Evolutionary conservation across 2,329 filamentous ascomycete genomes (phyloP), one percentile per base, ranked within the genome.

Genomic region (Seiridium cupressi): DNA sequence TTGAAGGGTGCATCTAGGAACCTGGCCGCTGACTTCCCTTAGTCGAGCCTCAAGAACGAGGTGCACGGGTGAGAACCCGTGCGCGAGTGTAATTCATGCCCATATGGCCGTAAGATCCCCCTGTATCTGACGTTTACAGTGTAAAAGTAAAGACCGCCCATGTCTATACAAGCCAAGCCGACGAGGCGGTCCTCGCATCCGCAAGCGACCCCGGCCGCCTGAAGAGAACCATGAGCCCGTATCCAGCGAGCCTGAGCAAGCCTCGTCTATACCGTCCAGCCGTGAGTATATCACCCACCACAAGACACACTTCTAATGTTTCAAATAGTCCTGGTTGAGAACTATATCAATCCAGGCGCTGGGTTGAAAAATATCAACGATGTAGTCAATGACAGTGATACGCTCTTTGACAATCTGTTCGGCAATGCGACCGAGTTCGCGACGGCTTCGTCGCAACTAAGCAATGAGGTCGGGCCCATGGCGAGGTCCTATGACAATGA

Each of bases 311-410:
- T 46, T 55, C 35, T 40, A 26, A 55, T 11, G n/a, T 11, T 5
- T 26, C 4, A 38, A 5, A 26, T 70, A 44, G 68, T 76, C 34
- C 66, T 72, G 3, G 60, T 79, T 44, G 71, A 76, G 58, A 73
- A 73, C 35, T 79, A 77, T 59, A 78, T 79, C 63, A 77, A 77
- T 8, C 79, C 80, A 2, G 79, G 81, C 2, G 80, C 79, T 5
- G 80, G 79, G 5, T 72, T 83, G 51, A 79, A 76, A 59, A 73
- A 78, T 57, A 69, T 82, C 5, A 77, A 76, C 31, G 79, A 80
- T 63, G 72, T 76, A 34, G 74, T 77, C 40, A 75, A 76, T 55
- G 78, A 82, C 62, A 81, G 79, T 63, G 79, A 81, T 64, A 77
- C 76, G 38, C 78, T 81, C 51, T 81, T 80, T 61, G 79, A 81